These are phyloP conservation scores for Haplosporangium gracile DNA, from an alignment of 192 early-diverging fungal species.

Conservation along the genomic window DNA sequence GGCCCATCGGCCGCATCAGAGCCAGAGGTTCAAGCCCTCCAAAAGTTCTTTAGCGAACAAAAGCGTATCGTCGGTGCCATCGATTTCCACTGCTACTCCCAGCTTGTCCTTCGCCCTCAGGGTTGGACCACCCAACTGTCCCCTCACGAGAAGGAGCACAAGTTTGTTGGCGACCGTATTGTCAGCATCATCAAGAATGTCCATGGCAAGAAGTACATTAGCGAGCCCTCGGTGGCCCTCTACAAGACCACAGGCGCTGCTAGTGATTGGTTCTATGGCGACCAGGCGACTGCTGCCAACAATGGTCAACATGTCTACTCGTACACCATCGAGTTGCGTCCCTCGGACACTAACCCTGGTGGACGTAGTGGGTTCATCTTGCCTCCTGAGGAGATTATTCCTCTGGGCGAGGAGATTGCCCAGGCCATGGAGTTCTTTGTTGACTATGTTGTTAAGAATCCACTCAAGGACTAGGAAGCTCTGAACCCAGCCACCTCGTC, in stretches of 20 bases:
- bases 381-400: conserved; percentile 67
- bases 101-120: conserved; percentile 69
- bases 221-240: conserved; percentile 59
- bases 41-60: conserved; percentile 62
- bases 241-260: conserved; percentile 68
- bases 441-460: conserved; percentile 37
- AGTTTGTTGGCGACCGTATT: conserved; percentile 55
- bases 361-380: conserved; percentile 68
- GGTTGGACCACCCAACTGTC: conserved; percentile 52
- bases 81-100: conserved; percentile 71
- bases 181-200: conserved; percentile 59
- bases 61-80: conserved; percentile 68
- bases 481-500: no score
- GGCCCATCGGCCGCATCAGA: conserved; percentile 57
- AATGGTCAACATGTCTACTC: conserved; percentile 57
- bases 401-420: conserved; percentile 63
- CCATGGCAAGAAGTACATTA: conserved; percentile 63
- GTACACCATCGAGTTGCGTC: conserved; percentile 71
- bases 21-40: conserved; percentile 61
- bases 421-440: conserved; percentile 53
- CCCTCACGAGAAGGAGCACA: conserved; percentile 45
- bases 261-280: conserved; percentile 69
- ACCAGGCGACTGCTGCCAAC: conserved; percentile 35
- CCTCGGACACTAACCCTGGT: conserved; percentile 46
- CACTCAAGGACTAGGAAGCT: conserved; percentile 25